Evolutionary conservation across 1,139 yeast genomes (phyloP), one percentile per base, ranked within the genome.

Genomic region (Schwanniomyces etchellsii): DNA sequence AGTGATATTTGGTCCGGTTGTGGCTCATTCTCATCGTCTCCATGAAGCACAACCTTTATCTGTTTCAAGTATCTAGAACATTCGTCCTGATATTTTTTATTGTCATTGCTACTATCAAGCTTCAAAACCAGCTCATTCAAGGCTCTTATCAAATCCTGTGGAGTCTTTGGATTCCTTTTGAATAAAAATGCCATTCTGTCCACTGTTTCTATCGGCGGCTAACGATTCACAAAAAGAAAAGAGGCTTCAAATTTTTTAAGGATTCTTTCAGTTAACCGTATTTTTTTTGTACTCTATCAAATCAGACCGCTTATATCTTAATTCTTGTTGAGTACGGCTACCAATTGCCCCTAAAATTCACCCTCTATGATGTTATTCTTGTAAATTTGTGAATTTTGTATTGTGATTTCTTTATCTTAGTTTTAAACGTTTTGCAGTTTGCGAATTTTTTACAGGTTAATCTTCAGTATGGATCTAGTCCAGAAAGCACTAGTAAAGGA

Each of bases 91-190:
- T 70, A 68, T 55, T 74, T 60, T 51, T 75, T 79, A 38, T 67
- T 70, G 39, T 79, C 86, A 32, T 61, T 63, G 7, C 64, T 44
- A 5, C 55, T 37, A 39, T 82, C 93, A 24, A 83, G 64, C 48
- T 84, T 81, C 22, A 67, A 56, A 12, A 86, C 67, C 45, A 77
- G 85, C 32, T 91, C 97, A 42, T 74, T 75, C 38, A 88, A 66
- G 10, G 79, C 77, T 35, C 85, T 70, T 11, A 86, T 81, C 36
- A 88, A 70, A 48, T 91, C 98, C 22, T 73, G 76, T 2, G 96
- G 95, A 2, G 95, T 80, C 55, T 86, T 86, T n/a, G 94, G 95
- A 51, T 81, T 84, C 50, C 96, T 71, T 44, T 86, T 83, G 69
- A 91, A 89, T 47, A 91, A 65, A 49, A 89, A 89, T 13, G 96